Conservation (phyloP, 441 rosid species). For the Capsella rubella region DNA sequence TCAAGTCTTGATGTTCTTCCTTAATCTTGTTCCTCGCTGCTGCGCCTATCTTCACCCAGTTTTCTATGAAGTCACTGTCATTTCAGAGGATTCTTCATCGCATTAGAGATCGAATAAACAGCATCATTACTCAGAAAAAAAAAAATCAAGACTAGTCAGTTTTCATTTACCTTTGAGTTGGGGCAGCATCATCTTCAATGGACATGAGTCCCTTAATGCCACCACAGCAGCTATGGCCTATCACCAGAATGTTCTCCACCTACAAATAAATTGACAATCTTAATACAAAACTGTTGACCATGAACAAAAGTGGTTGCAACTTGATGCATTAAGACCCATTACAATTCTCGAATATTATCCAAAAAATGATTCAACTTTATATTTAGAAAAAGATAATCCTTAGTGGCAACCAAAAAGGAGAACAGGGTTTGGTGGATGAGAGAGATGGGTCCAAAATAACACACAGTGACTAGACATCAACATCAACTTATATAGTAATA, state of each 20-base stretch:
- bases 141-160: neutral
- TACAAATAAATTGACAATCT: conserved; percentile 30
- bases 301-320: conserved; percentile 19
- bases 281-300: neutral
- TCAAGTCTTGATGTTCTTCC: conserved; percentile 47
- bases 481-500: conserved; percentile 23
- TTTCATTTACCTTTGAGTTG: conserved; percentile 42
- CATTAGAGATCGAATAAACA: neutral
- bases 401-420: conserved; percentile 28
- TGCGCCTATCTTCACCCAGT: conserved; percentile 85
- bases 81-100: neutral
- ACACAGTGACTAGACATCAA: conserved; percentile 32
- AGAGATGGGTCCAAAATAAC: conserved; percentile 28
- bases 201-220: conserved; percentile 95
- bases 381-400: neutral
- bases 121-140: neutral
- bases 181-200: conserved; percentile 73
- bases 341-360: conserved; percentile 20
- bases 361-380: conserved; percentile 13
- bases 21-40: conserved; percentile 78
- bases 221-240: conserved; percentile 96
- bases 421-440: conserved; percentile 22
- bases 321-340: conserved; percentile 23
- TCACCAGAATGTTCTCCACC: conserved; percentile 91
- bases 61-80: conserved; percentile 86